Conservation (phyloP, 257 asterid genomes). For the Capsicum rhomboideum region DNA sequence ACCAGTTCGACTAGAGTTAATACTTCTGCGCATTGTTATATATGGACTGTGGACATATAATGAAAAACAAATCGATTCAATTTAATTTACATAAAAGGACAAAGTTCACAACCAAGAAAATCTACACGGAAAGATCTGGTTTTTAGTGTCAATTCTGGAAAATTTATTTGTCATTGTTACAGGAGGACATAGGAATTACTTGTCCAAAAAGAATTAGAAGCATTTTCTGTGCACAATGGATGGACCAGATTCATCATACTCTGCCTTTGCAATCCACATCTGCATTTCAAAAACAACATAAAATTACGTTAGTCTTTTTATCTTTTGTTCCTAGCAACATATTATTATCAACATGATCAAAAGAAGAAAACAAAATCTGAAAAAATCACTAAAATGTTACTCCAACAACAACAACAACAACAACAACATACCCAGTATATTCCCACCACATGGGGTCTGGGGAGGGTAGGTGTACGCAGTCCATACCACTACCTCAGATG, state of each 20-base stretch:
- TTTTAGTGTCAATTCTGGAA: not conserved
- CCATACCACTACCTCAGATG: no score
- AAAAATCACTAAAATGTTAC: not conserved
- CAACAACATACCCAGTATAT: no score
- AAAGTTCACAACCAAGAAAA: not conserved
- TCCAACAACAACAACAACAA: no score
- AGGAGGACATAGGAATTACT: not conserved
- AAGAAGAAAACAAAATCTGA: not conserved
- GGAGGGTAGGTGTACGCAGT: no score
- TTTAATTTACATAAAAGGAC: not conserved
- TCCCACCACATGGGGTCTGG: no score
- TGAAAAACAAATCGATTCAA: not conserved
- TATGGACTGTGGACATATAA: not conserved
- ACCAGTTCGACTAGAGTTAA: not conserved
- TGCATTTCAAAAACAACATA: not conserved
- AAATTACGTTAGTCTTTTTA: not conserved
- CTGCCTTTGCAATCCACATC: slow-evolving; percentile 30
- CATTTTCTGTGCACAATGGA: slow-evolving; percentile 31
- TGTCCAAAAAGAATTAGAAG: slow-evolving; percentile 8
- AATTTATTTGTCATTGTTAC: not conserved
- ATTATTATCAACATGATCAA: not conserved
- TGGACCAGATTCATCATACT: slow-evolving; percentile 23
- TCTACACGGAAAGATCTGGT: not conserved
- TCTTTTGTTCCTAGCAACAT: not conserved
- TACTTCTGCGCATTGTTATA: not conserved